Conservation (phyloP, 2,329 filamentous ascomycete genomes). For the Monilinia aucupariae region DNA sequence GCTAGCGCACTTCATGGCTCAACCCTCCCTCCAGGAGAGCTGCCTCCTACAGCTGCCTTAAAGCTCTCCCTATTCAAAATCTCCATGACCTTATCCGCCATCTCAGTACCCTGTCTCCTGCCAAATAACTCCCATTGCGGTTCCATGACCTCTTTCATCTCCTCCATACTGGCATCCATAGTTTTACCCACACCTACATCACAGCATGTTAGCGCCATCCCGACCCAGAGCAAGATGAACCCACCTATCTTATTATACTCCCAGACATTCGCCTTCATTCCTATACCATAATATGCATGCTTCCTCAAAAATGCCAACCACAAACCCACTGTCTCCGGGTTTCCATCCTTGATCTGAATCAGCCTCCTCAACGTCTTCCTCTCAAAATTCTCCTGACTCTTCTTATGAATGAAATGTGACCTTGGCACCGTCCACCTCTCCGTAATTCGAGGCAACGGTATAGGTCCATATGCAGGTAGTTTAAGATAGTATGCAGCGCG, state of each 20-base stretch:
- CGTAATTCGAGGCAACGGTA: conserved; percentile 77
- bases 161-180: conserved; percentile 46
- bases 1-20: background rate
- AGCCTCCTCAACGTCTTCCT: conserved; percentile 77
- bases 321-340: conserved; percentile 80
- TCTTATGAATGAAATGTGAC: conserved; percentile 91
- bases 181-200: conserved; percentile 45
- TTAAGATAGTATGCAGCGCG: conserved; percentile 91
- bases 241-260: conserved; percentile 72
- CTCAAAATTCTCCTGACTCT: conserved; percentile 97
- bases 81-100: conserved; percentile 52
- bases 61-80: conserved; percentile 49
- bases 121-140: conserved; percentile 52
- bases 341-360: conserved; percentile 88
- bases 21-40: conserved; percentile 28
- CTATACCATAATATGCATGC: conserved; percentile 90
- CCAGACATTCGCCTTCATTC: conserved; percentile 98
- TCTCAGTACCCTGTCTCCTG: conserved; percentile 46
- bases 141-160: conserved; percentile 42
- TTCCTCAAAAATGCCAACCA: conserved; percentile 93
- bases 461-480: conserved; percentile 77
- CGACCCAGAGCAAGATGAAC: conserved; percentile 21
- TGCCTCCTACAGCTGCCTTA: conserved; percentile 28
- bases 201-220: conserved; percentile 1
- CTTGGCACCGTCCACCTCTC: conserved; percentile 93